Evolutionary conservation across 805 yeast species (phyloP), one percentile per base, ranked within the genome.

Genomic region (Nakazawaea ernobii): DNA sequence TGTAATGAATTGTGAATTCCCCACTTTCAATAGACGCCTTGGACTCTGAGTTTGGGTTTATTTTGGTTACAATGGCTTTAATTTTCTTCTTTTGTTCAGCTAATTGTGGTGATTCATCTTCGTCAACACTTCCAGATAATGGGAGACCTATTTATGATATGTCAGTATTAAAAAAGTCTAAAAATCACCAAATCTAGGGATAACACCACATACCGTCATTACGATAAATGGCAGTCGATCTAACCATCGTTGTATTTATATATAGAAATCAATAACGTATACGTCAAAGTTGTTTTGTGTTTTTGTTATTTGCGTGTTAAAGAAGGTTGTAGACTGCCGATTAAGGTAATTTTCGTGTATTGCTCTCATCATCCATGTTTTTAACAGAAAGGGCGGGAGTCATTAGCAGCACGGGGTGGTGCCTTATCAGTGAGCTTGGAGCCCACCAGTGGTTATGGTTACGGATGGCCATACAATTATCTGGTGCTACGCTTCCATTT

Each of bases 51-150:
- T 82, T 77, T 42, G 91, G 84, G 30, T 83, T 84, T 61, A 91
- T 77, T 59, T 92, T 77, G 32, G 84, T 70, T 27, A 90, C 75
- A 47, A 94, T 73, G 46, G 84, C 67, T 66, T 92, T 91, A 55
- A 88, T 80, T 64, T 89, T 89, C 62, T 85, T 80, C 74, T 91
- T 92, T 61, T 87, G 90, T 45, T 87, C 94, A 24, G 71, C 59
- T 39, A 92, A 69, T 4, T 71, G 69, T 1, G 82, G 71, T 44
- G 74, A 76, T 35, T 75, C 73, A 52, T 86, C 90, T 53, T 84
- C 87, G 61, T 92, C 98, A 10, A 88, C 91, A 1, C 96, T 86
- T 6, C 96, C 96, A 50, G 95, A 81, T 47, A 92, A 73, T 28
- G 99, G 98, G 43, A 94, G 80, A 24, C 94, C 90, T 81, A 29